Evolutionary conservation across 768 basidiomycete genomes (phyloP), one percentile per base, ranked within the genome.

Genomic region (Clitopilus hobsonii): DNA sequence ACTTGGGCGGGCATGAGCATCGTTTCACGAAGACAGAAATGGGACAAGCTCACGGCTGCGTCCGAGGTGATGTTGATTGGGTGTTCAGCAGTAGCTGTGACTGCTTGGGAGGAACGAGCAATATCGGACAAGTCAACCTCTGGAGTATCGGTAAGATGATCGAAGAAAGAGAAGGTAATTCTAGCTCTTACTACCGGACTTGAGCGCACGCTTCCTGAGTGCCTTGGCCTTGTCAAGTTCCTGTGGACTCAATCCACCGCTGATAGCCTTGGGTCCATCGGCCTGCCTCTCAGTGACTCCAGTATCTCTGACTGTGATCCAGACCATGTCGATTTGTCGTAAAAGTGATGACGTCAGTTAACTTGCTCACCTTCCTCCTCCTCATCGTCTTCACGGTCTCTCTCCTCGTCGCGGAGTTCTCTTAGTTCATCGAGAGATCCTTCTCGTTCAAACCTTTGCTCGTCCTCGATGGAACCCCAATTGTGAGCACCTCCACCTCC

Each of bases 401-500:
- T 11, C 32, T 36, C 32, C 59, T 58, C 30, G 26, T 51, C 27
- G 58, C 18, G 27, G 57, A 59, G 58, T 52, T 70, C 67, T 32
- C 75, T 76, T 27, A 73, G 62, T 64, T 83, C 83, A 69, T 91
- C 91, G 20, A 72, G 73, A 38, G 78, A 53, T 0, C 84, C 87
- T 29, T 76, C 80, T 22, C 67, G 66, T 70, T 88, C 89, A 60
- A 80, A 75, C 57, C 80, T 75, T 36, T 67, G 71, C 71, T 92
- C 88, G 62, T 89, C 76, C 2, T 69, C 71, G 59, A 89, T 67
- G 53, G 78, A 80, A 56, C 93, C 93, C 93, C 93, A 96, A 74
- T 91, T 93, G 73, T 94, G 84, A 6, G 79, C 75, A 28, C 93
- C 93, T 23, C 82, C 85, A 54, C 93, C 93, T 56, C 81, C 77